phyloP scores from a whole-genome alignment of 192 early-diverging fungal genomes.

The Dissophora ornata region DNA sequence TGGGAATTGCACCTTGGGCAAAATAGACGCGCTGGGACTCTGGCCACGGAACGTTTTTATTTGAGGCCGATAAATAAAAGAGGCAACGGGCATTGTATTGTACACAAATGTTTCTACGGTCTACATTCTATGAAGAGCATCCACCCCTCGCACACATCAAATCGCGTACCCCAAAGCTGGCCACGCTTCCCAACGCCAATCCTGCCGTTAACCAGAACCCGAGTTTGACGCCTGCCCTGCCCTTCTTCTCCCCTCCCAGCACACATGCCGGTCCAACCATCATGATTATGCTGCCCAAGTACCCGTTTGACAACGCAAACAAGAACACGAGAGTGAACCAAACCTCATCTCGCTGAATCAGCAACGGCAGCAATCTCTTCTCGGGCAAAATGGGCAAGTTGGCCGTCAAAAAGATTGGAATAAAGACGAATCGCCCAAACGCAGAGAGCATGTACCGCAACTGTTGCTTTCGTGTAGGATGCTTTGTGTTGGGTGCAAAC shows the following conservation, averaged over 20 bases:
- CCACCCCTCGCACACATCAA: conserved; percentile 51
- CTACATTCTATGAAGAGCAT: too few species aligned
- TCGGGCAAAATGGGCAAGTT: conserved; percentile 65
- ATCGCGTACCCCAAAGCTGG: conserved; percentile 62
- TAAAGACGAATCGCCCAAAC: conserved; percentile 63
- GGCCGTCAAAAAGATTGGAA: conserved; percentile 78
- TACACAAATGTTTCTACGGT: too few species aligned
- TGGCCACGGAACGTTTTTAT: too few species aligned
- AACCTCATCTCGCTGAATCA: conserved; percentile 57
- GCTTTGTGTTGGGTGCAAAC: conserved; percentile 60
- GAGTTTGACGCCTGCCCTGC: conserved; percentile 72
- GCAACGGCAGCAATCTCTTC: conserved; percentile 43
- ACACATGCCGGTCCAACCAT: conserved; percentile 65
- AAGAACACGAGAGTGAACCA: conserved; percentile 67
- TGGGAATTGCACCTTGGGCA: too few species aligned
- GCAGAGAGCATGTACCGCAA: conserved; percentile 58
- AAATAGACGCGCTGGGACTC: too few species aligned
- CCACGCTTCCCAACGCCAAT: conserved; percentile 72
- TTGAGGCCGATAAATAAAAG: too few species aligned
- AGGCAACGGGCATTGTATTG: too few species aligned
- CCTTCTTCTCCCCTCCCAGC: conserved; percentile 59
- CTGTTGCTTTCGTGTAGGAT: conserved; percentile 54
- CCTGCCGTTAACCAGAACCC: conserved; percentile 73
- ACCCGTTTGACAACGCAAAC: conserved; percentile 77
- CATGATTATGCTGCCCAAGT: conserved; percentile 70